Evolutionary conservation across 768 basidiomycete genomes (phyloP).

Genomic region (Agaricus subrufescens): DNA sequence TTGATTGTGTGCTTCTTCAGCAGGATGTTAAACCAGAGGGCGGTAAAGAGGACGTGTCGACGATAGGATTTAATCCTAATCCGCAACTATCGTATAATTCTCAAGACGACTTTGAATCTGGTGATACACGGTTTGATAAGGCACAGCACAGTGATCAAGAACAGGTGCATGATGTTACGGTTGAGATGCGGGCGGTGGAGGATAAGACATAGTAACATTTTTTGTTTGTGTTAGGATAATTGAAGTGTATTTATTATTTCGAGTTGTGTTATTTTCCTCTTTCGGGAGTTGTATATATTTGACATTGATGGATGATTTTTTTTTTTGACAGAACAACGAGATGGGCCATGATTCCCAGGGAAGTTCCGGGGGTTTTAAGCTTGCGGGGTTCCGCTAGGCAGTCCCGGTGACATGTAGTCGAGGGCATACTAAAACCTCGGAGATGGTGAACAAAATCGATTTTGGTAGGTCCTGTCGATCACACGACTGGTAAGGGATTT

Average conservation of each 20-base stretch:
- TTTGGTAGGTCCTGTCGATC: no score
- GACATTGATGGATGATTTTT: no score
- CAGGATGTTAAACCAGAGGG: not conserved
- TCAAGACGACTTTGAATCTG: not conserved
- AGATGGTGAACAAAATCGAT: no score
- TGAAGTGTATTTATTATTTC: not conserved
- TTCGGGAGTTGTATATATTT: no score
- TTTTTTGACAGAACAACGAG: no score
- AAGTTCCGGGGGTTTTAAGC: no score
- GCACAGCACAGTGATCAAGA: not conserved
- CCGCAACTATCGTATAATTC: not conserved
- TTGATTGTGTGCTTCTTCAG: conserved; percentile 3
- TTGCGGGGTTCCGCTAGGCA: no score
- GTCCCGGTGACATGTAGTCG: no score
- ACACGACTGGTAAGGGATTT: no score
- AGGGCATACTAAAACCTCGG: no score
- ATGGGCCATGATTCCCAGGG: no score
- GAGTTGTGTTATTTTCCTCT: no score
- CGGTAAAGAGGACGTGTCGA: not conserved
- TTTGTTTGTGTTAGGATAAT: not conserved
- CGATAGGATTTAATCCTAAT: conserved; percentile 8
- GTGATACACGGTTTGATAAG: not conserved
- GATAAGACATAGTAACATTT: not conserved
- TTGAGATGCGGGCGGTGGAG: not conserved
- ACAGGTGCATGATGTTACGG: not conserved